phyloP scores from a whole-genome alignment of 768 basidiomycete genomes.

The Erythrobasidium yunnanense region DNA sequence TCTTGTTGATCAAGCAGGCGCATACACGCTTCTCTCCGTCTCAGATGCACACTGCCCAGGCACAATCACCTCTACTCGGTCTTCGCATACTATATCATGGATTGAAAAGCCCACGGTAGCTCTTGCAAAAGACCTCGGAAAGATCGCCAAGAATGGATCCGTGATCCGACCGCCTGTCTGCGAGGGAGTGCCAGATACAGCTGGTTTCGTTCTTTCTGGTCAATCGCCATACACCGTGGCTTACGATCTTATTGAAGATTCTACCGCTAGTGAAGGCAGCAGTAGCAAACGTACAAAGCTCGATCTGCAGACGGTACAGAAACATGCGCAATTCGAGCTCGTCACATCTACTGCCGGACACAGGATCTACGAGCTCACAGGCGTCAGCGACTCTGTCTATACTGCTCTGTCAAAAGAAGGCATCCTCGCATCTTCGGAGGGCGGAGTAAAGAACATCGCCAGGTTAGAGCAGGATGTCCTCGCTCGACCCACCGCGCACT shows the following conservation, averaged over 20 bases:
- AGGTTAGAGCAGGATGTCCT: conserved; percentile 37
- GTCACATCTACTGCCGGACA: conserved; percentile 31
- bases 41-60: conserved; percentile 78
- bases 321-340: conserved; percentile 33
- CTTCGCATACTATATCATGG: conserved; percentile 1
- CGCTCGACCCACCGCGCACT: conserved; percentile 30
- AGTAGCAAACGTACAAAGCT: neutral
- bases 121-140: neutral
- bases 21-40: conserved; percentile 48
- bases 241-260: conserved; percentile 13
- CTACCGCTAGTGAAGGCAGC: neutral
- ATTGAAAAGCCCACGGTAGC: neutral
- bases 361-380: conserved; percentile 34
- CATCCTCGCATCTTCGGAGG: conserved; percentile 22
- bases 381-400: conserved; percentile 36
- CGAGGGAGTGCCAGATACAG: conserved; percentile 20
- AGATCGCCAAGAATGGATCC: conserved; percentile 21
- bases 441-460: neutral
- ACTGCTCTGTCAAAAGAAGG: conserved; percentile 1
- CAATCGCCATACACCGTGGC: conserved; percentile 9
- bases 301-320: conserved; percentile 33
- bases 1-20: conserved; percentile 52
- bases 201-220: conserved; percentile 5
- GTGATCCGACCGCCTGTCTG: conserved; percentile 10
- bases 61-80: conserved; percentile 45